These are phyloP conservation scores for Globisporangium cederbergense DNA, from an alignment of 352 stramenopile genomes.

Conservation along the genomic window DNA sequence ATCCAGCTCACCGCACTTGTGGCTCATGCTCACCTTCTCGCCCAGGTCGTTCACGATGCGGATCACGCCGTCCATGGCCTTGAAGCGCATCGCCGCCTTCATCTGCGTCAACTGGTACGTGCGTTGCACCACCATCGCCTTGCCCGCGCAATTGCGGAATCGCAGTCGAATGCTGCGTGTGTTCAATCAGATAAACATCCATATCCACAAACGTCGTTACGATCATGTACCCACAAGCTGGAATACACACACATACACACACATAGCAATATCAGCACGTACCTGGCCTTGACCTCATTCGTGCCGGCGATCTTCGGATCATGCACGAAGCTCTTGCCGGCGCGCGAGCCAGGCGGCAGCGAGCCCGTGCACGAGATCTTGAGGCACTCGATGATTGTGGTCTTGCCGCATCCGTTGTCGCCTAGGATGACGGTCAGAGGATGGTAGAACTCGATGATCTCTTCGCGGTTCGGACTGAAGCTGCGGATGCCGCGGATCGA, in stretches of 20 bases:
- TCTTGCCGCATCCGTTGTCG: slow-evolving; percentile 98
- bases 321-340: slow-evolving; percentile 95
- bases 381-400: slow-evolving; percentile 99
- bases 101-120: slow-evolving; percentile 94
- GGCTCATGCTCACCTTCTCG: slow-evolving; percentile 88
- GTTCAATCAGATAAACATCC: background rate
- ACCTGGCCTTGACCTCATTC: slow-evolving; percentile 89
- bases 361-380: slow-evolving; percentile 96
- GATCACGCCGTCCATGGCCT: slow-evolving; percentile 95
- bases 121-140: slow-evolving; percentile 90
- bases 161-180: slow-evolving; percentile 71
- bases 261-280: background rate
- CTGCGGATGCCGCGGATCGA: slow-evolving; percentile 98
- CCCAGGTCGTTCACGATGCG: slow-evolving; percentile 88
- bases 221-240: background rate
- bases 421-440: slow-evolving; percentile 98
- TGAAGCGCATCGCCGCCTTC: slow-evolving; percentile 91
- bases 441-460: slow-evolving; percentile 98
- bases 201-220: background rate
- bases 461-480: slow-evolving; percentile 95
- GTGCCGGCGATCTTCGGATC: slow-evolving; percentile 92
- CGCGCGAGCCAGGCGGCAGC: slow-evolving; percentile 88
- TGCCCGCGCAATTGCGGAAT: slow-evolving; percentile 90
- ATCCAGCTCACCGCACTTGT: slow-evolving; percentile 96
- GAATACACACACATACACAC: background rate